Conservation (phyloP, 2,329 filamentous ascomycete genomes). For the Thermoascus crustaceus region DNA sequence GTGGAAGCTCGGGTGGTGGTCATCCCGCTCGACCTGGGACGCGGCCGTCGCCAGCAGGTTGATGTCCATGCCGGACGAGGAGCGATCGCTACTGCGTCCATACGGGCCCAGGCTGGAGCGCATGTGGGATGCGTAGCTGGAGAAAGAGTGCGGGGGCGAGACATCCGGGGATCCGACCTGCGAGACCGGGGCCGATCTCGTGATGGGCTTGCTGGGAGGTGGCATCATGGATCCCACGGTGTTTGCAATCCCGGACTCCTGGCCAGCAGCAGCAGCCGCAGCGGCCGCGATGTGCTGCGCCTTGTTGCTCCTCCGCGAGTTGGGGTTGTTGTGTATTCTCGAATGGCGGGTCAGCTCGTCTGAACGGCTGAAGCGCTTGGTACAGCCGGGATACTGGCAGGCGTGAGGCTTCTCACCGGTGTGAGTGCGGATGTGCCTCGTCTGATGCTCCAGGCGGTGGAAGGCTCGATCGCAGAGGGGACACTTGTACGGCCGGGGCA, state of each 20-base stretch:
- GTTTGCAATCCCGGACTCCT: slow-evolving; percentile 41
- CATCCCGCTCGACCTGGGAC: slow-evolving; percentile 58
- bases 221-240: slow-evolving; percentile 62
- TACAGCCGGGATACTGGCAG: slow-evolving; percentile 91
- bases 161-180: slow-evolving; percentile 89
- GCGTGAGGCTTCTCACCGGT: slow-evolving; percentile 97
- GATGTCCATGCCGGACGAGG: slow-evolving; percentile 50
- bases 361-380: slow-evolving; percentile 92
- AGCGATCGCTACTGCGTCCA: slow-evolving; percentile 39
- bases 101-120: slow-evolving; percentile 53
- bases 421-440: slow-evolving; percentile 86
- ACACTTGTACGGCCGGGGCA: slow-evolving; percentile 96
- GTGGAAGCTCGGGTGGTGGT: slow-evolving; percentile 36
- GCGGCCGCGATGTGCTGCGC: slow-evolving; percentile 55
- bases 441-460: slow-evolving; percentile 93
- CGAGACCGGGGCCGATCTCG: slow-evolving; percentile 80
- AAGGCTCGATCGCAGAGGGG: slow-evolving; percentile 97
- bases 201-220: slow-evolving; percentile 67
- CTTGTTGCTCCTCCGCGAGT: slow-evolving; percentile 90
- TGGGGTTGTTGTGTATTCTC: slow-evolving; percentile 97
- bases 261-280: slow-evolving; percentile 45
- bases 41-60: slow-evolving; percentile 62
- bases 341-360: slow-evolving; percentile 96
- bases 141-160: slow-evolving; percentile 84
- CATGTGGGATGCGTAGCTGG: slow-evolving; percentile 51